Evolutionary conservation across 2,329 filamentous ascomycete species (phyloP).

Genomic region (Aureobasidium sp.): DNA sequence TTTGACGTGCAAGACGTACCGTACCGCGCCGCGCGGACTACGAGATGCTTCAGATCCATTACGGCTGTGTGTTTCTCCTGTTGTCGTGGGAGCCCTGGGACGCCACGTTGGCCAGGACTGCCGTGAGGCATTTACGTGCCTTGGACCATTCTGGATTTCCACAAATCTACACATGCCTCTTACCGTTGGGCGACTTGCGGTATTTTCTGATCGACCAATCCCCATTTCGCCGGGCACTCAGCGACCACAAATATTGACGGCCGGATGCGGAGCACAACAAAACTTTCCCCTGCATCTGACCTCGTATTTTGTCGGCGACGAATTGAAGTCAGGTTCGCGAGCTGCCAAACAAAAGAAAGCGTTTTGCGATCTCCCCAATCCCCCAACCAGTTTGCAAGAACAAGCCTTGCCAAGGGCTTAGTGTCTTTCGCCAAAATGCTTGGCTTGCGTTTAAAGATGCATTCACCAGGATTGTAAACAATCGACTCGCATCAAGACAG

Average conservation of each 20-base stretch:
- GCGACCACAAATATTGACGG: neutral
- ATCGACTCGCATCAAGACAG: neutral
- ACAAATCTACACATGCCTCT: constrained; percentile 7
- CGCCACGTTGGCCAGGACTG: neutral
- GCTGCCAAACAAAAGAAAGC: neutral
- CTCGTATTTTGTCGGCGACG: neutral
- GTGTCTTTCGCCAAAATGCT: constrained; percentile 1
- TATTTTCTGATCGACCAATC: constrained; percentile 14
- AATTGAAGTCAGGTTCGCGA: neutral
- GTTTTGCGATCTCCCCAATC: constrained; percentile 2
- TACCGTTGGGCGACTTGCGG: constrained; percentile 11
- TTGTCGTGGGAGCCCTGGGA: constrained; percentile 7
- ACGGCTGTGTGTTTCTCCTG: constrained; percentile 1
- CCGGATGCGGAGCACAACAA: neutral
- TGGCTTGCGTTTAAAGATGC: neutral
- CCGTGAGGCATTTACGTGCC: constrained; percentile 11
- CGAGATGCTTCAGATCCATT: constrained; percentile 7
- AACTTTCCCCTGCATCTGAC: constrained; percentile 3
- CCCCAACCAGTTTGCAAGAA: neutral
- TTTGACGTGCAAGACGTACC: constrained; percentile 9
- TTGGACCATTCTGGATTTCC: constrained; percentile 11
- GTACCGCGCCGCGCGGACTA: constrained; percentile 3
- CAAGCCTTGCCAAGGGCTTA: constrained; percentile 7
- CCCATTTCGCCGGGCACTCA: constrained; percentile 3
- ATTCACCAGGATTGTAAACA: neutral